These are phyloP conservation scores for Coemansia sp. DNA, from an alignment of 192 early-diverging fungal genomes.

Conservation along the genomic window DNA sequence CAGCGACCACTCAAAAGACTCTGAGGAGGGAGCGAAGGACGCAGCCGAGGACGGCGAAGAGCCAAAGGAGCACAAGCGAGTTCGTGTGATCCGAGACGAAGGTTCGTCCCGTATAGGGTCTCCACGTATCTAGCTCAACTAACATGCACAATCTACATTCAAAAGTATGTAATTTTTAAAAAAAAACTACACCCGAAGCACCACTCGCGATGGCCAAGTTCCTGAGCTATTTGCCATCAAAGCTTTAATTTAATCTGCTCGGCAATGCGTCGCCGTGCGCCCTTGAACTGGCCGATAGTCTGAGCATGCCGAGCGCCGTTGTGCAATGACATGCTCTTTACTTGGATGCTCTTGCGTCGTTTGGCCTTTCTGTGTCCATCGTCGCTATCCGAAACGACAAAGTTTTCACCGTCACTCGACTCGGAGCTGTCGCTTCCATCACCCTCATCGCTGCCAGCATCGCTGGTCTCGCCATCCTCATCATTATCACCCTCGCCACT, in stretches of 20 bases:
- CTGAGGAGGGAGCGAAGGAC: constrained; percentile 11
- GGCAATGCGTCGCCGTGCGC: constrained; percentile 36
- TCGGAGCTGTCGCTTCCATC: constrained; percentile 8
- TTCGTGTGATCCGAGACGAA: constrained; percentile 26
- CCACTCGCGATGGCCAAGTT: neutral
- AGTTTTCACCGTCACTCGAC: constrained; percentile 12
- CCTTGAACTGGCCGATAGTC: constrained; percentile 9
- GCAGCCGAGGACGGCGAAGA: constrained; percentile 15
- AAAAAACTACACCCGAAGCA: neutral
- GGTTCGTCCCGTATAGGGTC: constrained; percentile 29
- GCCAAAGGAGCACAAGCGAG: constrained; percentile 16
- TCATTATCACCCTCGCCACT: neutral
- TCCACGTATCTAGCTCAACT: constrained; percentile 19
- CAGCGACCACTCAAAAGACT: constrained; percentile 3
- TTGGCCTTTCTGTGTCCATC: constrained; percentile 4
- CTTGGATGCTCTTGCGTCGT: constrained; percentile 12
- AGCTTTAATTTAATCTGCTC: constrained; percentile 50
- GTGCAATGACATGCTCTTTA: neutral
- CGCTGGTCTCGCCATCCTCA: constrained; percentile 4
- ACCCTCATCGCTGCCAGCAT: constrained; percentile 6
- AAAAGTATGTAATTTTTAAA: neutral
- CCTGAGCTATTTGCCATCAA: neutral
- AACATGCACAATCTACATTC: neutral
- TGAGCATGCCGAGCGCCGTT: neutral
- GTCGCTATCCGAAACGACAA: constrained; percentile 40